Percentiles rank a stretch among this genome's conserved stretches.
These are phyloP conservation scores for Hypocrella siamensis DNA, from an alignment of 2,329 filamentous ascomycete species.

Conservation along the genomic window DNA sequence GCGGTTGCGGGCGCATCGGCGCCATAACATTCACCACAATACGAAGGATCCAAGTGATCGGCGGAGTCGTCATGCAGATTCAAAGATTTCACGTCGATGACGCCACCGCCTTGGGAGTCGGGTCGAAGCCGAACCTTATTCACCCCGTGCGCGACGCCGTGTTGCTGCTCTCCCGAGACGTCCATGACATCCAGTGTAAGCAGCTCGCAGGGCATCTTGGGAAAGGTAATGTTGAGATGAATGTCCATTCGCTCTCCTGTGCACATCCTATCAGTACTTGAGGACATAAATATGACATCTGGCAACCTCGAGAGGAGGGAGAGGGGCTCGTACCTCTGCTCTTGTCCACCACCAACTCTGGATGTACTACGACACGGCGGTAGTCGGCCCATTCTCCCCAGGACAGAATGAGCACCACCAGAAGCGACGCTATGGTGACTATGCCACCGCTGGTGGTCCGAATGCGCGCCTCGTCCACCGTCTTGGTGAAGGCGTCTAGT, in stretches of 20 bases:
- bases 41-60: conserved; percentile 71
- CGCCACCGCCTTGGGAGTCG: conserved; percentile 55
- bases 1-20: conserved; percentile 57
- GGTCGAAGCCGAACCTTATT: conserved; percentile 75
- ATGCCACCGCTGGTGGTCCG: conserved; percentile 91
- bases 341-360: conserved; percentile 92
- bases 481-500: conserved; percentile 98
- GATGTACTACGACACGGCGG: conserved; percentile 67
- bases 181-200: conserved; percentile 98
- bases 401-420: conserved; percentile 76
- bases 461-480: conserved; percentile 92
- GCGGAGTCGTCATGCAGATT: conserved; percentile 51
- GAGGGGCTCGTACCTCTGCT: conserved; percentile 53
- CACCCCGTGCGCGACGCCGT: conserved; percentile 82
- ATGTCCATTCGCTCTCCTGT: conserved; percentile 97
- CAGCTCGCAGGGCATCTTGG: conserved; percentile 83
- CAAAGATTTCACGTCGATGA: conserved; percentile 55
- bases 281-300: too few species aligned
- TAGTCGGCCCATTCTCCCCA: conserved; percentile 97
- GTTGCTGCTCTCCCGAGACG: conserved; percentile 91
- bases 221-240: conserved; percentile 93
- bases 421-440: conserved; percentile 78
- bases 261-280: conserved; percentile 7
- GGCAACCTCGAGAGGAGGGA: background rate
- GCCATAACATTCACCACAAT: conserved; percentile 91